Evolutionary conservation across 371 early-diverging fungal genomes (phyloP), one percentile per base, ranked within the genome.

Genomic region (Circinella umbellata): DNA sequence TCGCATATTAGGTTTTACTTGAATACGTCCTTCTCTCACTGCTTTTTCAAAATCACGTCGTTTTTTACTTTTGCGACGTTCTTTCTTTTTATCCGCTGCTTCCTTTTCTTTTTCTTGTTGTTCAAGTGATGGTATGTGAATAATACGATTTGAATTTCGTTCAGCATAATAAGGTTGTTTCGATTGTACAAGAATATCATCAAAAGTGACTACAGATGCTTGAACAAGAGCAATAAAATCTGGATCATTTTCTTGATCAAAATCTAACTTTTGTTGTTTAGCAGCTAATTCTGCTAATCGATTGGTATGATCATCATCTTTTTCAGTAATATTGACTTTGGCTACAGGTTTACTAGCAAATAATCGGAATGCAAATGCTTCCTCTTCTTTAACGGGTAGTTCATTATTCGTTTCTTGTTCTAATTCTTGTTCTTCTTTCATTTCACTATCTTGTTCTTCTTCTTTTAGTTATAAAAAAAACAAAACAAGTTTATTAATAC

Each of bases 21-120:
- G 34, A 13, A 77, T 76, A 6, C 72, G 69, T 20, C 79, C 79
- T 61, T 73, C 72, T 61, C 69, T 69, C 3, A 81, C 73, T 34
- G 77, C 78, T 42, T 80, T 81, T 54, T 81, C 73, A 64, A 78
- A 80, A 63, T 78, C 81, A n/a, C 84, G 75, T 35, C 79, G 72
- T 54, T 84, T 79, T 68, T 81, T 81, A 55, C 81, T 80, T 61
- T 78, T 80, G 66, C 81, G 74, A 15, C 74, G 77, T 60, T 73
- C 68, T 57, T 63, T 57, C 11, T 54, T 38, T 9, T 11, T 11
- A 42, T 6, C 42, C 3, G 42, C 9, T 42, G 42, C 42, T 42
- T 42, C 42, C 11, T 42, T 42, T 11, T 42, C 9, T 61, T 62
- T 64, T 6, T 63, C 62, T 62, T 64, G 68, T 15, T 69, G 17